Evolutionary conservation across 1,284 basidiomycete species (phyloP), one percentile per base, ranked within the genome.

Genomic region (Sanghuangporus baumii): DNA sequence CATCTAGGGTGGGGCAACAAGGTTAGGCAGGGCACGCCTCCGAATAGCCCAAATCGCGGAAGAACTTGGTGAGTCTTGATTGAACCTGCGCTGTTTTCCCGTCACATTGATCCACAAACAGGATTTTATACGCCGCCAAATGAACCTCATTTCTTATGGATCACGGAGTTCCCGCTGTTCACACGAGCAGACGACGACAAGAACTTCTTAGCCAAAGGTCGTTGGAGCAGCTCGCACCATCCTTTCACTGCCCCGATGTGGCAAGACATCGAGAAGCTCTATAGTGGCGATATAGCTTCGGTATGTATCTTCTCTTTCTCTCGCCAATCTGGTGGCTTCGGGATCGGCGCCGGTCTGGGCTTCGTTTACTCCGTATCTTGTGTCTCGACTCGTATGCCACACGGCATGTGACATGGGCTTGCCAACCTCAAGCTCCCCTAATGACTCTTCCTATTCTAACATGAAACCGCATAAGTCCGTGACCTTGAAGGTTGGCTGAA

Each of bases 231-330:
- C 67, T 88, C 92, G 1, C 95, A 98, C 71, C 95, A 98, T 74
- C 95, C 95, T 1, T 98, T 98, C 76, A 98, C 95, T 11, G 94
- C 95, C 6, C 96, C 96, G n/a, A 90, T 95, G 83, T 89, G 82
- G 75, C 82, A 93, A 72, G 95, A 98, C 74, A 78, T 96, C 34
- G 79, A 83, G 52, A 81, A 83, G 48, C 80, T 97, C 74, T 87
- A 88, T 70, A 76, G 76, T 51, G 91, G 90, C 41, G 78, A 84
- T 67, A 77, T 88, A 57, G 82, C 83, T 60, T 77, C 82, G 71
- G 91, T 93, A 67, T 67, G 82, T 72, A 36, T 41, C 2, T 51
- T 18, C 14, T 54, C 16, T 12, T 34, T 55, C 26, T 14, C 23
- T 55, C 50, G 36, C 56, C 47, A 41, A 56, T n/a, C n/a, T 54